These are phyloP conservation scores for Parmales sp. DNA, from an alignment of 108 stramenopile species.

Conservation along the genomic window DNA sequence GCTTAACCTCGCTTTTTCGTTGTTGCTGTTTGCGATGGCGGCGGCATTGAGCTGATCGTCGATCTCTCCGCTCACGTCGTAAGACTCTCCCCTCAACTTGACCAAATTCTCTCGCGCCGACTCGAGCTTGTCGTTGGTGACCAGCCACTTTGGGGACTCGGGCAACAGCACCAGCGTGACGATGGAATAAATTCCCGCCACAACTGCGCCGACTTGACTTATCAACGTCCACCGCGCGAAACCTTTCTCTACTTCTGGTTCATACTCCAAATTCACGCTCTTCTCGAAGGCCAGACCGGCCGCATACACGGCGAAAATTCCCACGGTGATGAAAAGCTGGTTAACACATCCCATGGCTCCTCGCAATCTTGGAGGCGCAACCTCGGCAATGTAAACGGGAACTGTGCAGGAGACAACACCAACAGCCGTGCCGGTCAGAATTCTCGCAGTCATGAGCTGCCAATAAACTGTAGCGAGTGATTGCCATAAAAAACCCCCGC, in stretches of 20 bases:
- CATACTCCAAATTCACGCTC: background rate
- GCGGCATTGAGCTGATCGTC: background rate
- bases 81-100: background rate
- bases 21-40: background rate
- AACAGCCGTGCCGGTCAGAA: background rate
- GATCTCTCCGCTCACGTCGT: background rate
- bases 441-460: background rate
- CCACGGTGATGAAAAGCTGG: background rate
- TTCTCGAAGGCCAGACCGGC: background rate
- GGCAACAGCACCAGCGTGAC: background rate
- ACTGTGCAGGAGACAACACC: background rate
- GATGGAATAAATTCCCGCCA: background rate
- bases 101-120: background rate
- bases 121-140: background rate
- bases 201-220: background rate
- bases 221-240: slow-evolving; percentile 6
- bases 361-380: background rate
- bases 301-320: background rate
- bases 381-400: slow-evolving; percentile 12
- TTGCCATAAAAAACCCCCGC: background rate
- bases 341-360: background rate
- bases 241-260: too few species aligned
- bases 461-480: background rate
- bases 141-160: slow-evolving; percentile 10
- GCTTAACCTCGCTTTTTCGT: background rate